These are phyloP conservation scores for Hemisphaericaspora subhashii DNA, from an alignment of 1,139 yeast species.

Conservation along the genomic window DNA sequence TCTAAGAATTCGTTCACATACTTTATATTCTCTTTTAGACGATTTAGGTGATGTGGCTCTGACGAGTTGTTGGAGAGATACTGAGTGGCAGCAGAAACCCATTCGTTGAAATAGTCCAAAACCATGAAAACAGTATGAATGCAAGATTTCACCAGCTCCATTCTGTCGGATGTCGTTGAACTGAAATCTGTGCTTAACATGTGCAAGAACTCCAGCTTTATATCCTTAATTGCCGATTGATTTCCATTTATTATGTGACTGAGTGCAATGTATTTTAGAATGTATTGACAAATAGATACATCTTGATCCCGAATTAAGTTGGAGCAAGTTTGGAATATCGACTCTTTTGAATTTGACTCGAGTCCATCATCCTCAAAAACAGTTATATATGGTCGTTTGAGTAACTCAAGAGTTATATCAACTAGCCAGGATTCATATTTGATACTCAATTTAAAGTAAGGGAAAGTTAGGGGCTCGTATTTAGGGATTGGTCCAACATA, in stretches of 20 bases:
- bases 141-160: conserved; percentile 61
- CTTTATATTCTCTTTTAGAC: conserved; percentile 29
- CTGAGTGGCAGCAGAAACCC: conserved; percentile 52
- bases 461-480: conserved; percentile 32
- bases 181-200: conserved; percentile 49
- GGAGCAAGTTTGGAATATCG: conserved; percentile 64
- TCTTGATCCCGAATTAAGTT: conserved; percentile 74
- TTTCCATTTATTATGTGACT: conserved; percentile 61
- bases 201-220: conserved; percentile 56
- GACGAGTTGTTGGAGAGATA: conserved; percentile 23
- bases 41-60: conserved; percentile 18
- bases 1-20: conserved; percentile 48
- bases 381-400: conserved; percentile 38
- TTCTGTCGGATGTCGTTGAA: conserved; percentile 46
- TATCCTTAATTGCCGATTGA: conserved; percentile 41
- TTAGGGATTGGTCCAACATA: conserved; percentile 55
- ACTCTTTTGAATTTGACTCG: conserved; percentile 18
- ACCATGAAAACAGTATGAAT: conserved; percentile 75
- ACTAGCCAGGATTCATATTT: conserved; percentile 64
- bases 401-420: conserved; percentile 62
- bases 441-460: conserved; percentile 37
- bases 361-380: conserved; percentile 11
- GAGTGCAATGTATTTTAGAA: conserved; percentile 79
- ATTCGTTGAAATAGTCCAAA: conserved; percentile 80
- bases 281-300: conserved; percentile 62